Evolutionary conservation across 2,329 filamentous ascomycete genomes (phyloP).

Genomic region (Apiospora saccharicola): DNA sequence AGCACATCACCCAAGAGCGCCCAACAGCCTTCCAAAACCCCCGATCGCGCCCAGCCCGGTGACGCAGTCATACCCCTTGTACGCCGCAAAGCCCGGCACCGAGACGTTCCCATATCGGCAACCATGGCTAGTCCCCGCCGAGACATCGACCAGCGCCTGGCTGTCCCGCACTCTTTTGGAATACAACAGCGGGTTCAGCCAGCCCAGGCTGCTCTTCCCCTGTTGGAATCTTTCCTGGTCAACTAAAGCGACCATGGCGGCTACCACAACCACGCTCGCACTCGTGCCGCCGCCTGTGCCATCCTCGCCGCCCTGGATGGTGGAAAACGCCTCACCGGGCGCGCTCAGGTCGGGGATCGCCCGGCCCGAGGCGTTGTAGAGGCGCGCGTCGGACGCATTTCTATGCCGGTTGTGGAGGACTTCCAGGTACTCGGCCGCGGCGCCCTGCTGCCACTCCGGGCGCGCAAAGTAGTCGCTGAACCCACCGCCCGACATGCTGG

Average conservation of each 20-base stretch:
- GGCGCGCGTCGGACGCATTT: conserved; percentile 44
- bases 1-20: not conserved
- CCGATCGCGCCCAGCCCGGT: conserved; percentile 58
- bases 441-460: conserved; percentile 54
- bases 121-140: conserved; percentile 43
- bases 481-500: conserved; percentile 60
- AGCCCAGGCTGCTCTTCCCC: conserved; percentile 62
- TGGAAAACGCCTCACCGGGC: conserved; percentile 50
- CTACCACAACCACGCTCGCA: conserved; percentile 68
- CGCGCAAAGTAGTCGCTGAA: conserved; percentile 57
- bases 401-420: conserved; percentile 40
- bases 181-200: conserved; percentile 70
- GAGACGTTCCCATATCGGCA: conserved; percentile 45
- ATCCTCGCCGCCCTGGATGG: conserved; percentile 38
- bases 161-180: conserved; percentile 20
- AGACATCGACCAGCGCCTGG: conserved; percentile 46
- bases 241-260: conserved; percentile 68
- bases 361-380: conserved; percentile 57
- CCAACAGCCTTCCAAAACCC: conserved; percentile 44
- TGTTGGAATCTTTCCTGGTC: conserved; percentile 67
- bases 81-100: conserved; percentile 54
- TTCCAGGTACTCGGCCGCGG: conserved; percentile 53
- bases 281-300: conserved; percentile 50
- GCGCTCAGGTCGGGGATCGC: conserved; percentile 69
- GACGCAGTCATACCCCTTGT: conserved; percentile 55